Conservation (phyloP, 2,329 filamentous ascomycete genomes). For the Ophiocordyceps unilateralis region DNA sequence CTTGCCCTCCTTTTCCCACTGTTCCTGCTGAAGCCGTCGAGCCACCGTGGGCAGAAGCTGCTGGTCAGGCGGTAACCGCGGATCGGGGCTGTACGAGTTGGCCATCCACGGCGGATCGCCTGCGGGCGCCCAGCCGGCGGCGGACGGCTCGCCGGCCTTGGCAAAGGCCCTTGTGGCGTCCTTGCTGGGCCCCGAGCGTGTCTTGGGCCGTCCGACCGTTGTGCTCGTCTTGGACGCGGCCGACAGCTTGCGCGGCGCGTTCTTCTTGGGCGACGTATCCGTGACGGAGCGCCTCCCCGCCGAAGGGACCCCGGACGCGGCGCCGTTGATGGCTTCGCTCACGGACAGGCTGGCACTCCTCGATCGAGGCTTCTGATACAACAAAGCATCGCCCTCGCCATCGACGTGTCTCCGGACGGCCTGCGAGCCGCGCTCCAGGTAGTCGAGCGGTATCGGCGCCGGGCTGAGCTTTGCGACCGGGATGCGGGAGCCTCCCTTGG, state of each 20-base stretch:
- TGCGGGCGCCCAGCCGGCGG: constrained; percentile 53
- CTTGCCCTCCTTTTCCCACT: constrained; percentile 85
- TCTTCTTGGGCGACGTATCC: constrained; percentile 39
- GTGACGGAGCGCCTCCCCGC: constrained; percentile 23
- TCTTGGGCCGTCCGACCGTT: constrained; percentile 38
- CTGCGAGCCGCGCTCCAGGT: constrained; percentile 57
- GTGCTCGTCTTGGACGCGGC: constrained; percentile 22
- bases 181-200: constrained; percentile 38
- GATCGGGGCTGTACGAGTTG: constrained; percentile 89
- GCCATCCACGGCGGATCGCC: constrained; percentile 93
- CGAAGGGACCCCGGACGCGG: constrained; percentile 7
- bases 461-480: constrained; percentile 71
- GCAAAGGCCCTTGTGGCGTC: constrained; percentile 39
- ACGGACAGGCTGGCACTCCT: constrained; percentile 51
- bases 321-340: constrained; percentile 7
- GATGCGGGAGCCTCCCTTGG: constrained; percentile 60
- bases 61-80: constrained; percentile 81
- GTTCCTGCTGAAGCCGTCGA: constrained; percentile 76
- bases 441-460: constrained; percentile 52
- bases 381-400: constrained; percentile 36
- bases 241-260: constrained; percentile 26
- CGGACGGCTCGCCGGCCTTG: constrained; percentile 37
- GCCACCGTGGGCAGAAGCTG: constrained; percentile 92
- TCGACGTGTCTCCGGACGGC: constrained; percentile 42
- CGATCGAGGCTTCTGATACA: constrained; percentile 44